Base-by-base conservation (phyloP, 148 eudicot genomes). In the Rhododendron vialii region DNA sequence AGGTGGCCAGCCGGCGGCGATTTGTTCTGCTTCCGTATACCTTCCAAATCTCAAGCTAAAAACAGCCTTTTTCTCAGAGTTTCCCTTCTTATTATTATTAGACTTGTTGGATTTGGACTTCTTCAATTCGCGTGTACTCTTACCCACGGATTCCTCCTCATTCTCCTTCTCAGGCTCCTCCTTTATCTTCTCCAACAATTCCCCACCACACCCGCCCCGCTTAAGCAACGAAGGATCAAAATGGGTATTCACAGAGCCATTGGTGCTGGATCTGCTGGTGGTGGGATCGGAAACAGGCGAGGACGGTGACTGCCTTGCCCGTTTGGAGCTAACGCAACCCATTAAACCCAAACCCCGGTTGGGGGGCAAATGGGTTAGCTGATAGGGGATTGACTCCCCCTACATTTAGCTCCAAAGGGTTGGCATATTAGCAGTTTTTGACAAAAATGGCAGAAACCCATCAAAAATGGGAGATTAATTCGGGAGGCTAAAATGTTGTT, bases 311-410 rank as follows among this genome's bases (percentile, higher is more conserved):
- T 84, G 85, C 74, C 86, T 86, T 65, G 91, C 93, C 89, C 88
- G 89, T 88, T 95, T 96, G 87, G 99, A 96, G 90, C 91, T 89
- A 43, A 96, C 89, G 89, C 99, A 96, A 88, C 99, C 99, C 99
- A 96, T 95, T 86, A 88, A 87, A 85, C 92, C 91, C 92, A 92
- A 65, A 87, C 73, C 89, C 89, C 86, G 11, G 85, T 47, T 36
- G 69, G 75, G 74, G 86, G 61, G 87, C 61, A 65, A 55, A 41
- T 35, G 90, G 87, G 90, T 84, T 84, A 82, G 83, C 71, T 45
- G 63, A 65, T 18, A 65, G 76, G 83, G 77, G 83, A 48, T 75
- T 55, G 84, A 35, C 22, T 36, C 67, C 82, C 78, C 59, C 86
- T 82, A 69, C 80, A 74, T 61, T 86, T 9, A 71, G 83, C 77